A percentile compares a stretch with the other conserved stretches of the same genome.
phyloP scores from a whole-genome alignment of 208 protist genomes.

The Trypanosoma avium region DNA sequence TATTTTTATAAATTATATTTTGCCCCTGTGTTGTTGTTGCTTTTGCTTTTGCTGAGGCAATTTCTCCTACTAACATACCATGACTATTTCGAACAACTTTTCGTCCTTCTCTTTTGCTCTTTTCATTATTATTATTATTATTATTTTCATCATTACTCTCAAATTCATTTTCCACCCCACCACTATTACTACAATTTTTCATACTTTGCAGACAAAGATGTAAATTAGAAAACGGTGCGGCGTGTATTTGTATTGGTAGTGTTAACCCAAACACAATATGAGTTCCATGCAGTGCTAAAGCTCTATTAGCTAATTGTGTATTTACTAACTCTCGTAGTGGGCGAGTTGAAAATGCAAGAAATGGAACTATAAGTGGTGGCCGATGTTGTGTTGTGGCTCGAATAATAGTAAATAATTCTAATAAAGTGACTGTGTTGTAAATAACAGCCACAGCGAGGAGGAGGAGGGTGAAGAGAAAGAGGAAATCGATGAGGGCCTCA shows the following conservation, averaged over 20 bases:
- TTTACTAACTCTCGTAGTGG: constrained; percentile 42
- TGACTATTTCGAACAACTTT: too few relatives aligned
- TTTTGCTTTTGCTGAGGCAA: too few relatives aligned
- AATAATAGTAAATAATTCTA: constrained; percentile 26
- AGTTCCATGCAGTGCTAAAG: neutral
- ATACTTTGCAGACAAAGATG: neutral
- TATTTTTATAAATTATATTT: too few relatives aligned
- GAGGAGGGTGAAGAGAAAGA: constrained; percentile 19
- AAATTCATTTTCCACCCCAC: neutral
- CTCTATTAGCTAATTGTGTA: constrained; percentile 24
- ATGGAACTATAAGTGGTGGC: constrained; percentile 41
- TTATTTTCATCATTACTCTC: neutral
- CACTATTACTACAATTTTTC: neutral
- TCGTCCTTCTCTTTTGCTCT: too few relatives aligned
- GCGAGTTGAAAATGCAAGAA: constrained; percentile 44
- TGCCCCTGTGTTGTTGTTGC: too few relatives aligned
- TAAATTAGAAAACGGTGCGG: neutral
- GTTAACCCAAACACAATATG: neutral
- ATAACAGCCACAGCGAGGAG: constrained; percentile 3
- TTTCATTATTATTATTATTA: neutral
- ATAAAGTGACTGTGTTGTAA: constrained; percentile 1
- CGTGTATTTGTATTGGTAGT: constrained; percentile 6
- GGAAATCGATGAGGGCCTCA: constrained; percentile 5
- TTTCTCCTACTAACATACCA: too few relatives aligned
- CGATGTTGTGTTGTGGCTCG: constrained; percentile 30